Conservation (phyloP, 768 basidiomycete species). For the Dendrothele bispora region DNA sequence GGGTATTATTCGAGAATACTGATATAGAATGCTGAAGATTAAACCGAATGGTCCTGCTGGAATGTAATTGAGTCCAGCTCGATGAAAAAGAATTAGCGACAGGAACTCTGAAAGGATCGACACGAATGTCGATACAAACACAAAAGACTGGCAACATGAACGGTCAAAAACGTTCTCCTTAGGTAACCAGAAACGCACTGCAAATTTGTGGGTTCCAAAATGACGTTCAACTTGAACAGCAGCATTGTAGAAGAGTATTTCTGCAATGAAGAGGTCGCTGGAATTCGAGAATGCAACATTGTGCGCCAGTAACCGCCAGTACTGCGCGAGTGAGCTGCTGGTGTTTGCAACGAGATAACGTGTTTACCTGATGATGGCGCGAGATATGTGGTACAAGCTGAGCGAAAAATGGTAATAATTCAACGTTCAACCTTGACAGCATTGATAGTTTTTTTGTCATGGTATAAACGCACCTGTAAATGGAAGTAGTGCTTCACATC, state of each 20-base stretch:
- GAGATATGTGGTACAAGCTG: conserved; percentile 88
- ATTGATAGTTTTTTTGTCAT: neutral
- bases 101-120: conserved; percentile 70
- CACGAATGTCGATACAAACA: conserved; percentile 63
- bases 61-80: conserved; percentile 69
- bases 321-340: conserved; percentile 43
- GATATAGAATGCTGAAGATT: conserved; percentile 80
- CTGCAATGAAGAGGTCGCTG: conserved; percentile 78
- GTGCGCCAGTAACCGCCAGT: conserved; percentile 79
- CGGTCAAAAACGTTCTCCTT: neutral
- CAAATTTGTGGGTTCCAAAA: conserved; percentile 87
- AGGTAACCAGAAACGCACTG: conserved; percentile 46
- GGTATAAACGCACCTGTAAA: conserved; percentile 61
- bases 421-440: conserved; percentile 11
- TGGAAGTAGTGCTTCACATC: conserved; percentile 90
- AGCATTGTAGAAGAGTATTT: conserved; percentile 71
- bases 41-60: conserved; percentile 76
- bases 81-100: conserved; percentile 62
- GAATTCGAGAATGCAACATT: conserved; percentile 82
- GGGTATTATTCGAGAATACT: conserved; percentile 79
- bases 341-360: neutral
- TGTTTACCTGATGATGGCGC: conserved; percentile 79
- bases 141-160: conserved; percentile 60
- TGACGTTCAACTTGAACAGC: conserved; percentile 76
- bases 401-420: conserved; percentile 9